Evolutionary conservation across 2,329 filamentous ascomycete genomes (phyloP).

Genomic region (Alternaria solani): DNA sequence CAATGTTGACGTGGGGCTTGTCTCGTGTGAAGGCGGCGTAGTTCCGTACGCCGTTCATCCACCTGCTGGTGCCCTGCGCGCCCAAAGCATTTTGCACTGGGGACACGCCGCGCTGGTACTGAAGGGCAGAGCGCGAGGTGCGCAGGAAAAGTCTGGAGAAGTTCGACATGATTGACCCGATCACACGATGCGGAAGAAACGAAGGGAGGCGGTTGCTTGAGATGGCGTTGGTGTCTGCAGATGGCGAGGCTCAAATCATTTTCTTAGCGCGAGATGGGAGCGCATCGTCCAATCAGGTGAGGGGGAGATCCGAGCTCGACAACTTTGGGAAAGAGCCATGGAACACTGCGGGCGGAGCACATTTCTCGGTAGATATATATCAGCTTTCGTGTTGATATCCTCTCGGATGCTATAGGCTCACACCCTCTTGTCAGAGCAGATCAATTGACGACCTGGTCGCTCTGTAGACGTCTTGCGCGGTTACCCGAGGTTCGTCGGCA

Average conservation of each 20-base stretch:
- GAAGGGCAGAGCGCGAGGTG: constrained; percentile 78
- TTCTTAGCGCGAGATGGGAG: constrained; percentile 42
- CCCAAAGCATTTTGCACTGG: constrained; percentile 77
- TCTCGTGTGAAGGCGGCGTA: constrained; percentile 79
- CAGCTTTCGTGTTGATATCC: not conserved
- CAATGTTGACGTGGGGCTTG: constrained; percentile 99
- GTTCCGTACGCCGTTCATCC: constrained; percentile 70
- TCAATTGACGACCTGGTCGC: not conserved
- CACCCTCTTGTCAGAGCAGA: not conserved
- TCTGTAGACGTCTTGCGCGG: constrained; percentile 16
- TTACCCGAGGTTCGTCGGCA: constrained; percentile 52
- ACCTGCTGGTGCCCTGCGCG: constrained; percentile 68
- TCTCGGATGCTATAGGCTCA: not conserved
- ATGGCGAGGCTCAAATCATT: constrained; percentile 35
- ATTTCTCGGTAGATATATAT: constrained; percentile 17
- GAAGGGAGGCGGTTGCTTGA: constrained; percentile 36
- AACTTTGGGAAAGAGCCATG: constrained; percentile 10
- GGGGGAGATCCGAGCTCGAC: constrained; percentile 27
- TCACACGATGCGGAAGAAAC: constrained; percentile 11
- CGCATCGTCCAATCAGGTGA: constrained; percentile 28
- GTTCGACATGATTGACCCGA: constrained; percentile 69
- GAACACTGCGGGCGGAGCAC: constrained; percentile 23
- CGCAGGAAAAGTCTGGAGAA: constrained; percentile 84
- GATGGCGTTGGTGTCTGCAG: constrained; percentile 29
- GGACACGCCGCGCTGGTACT: constrained; percentile 71